A percentile compares a stretch with the other conserved stretches of the same genome.
Evolutionary conservation across 2,329 filamentous ascomycete genomes (phyloP).

Genomic region (Elsinoe fawcettii): DNA sequence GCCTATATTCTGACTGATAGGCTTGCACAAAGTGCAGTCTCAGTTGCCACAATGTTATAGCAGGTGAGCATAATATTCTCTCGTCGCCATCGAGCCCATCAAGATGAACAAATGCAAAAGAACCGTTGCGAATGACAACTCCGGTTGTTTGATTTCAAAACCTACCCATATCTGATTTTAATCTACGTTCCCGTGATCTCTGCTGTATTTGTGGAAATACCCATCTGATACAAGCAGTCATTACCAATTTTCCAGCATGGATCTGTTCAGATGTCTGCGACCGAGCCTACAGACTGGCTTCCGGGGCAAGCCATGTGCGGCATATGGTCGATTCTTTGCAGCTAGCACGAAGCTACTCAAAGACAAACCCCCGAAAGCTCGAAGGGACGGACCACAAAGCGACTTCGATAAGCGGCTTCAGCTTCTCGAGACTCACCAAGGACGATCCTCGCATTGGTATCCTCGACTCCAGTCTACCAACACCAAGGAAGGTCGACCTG

Average conservation of each 20-base stretch:
- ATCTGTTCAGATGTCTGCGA: slow-evolving; percentile 46
- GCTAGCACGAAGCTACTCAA: slow-evolving; percentile 20
- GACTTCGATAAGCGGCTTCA: slow-evolving; percentile 42
- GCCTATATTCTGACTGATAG: background rate
- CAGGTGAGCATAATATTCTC: background rate
- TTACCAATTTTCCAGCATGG: slow-evolving; percentile 35
- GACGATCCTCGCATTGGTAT: slow-evolving; percentile 39
- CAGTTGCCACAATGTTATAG: background rate
- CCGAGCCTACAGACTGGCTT: slow-evolving; percentile 45
- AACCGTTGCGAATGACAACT: slow-evolving; percentile 63
- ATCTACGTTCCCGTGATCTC: background rate
- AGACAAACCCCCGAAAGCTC: slow-evolving; percentile 9
- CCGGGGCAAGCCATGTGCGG: slow-evolving; percentile 30
- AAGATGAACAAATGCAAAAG: slow-evolving; percentile 34
- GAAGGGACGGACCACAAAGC: slow-evolving; percentile 24
- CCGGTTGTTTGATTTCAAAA: slow-evolving; percentile 45
- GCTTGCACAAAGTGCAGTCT: background rate
- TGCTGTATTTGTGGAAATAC: background rate
- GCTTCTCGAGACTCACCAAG: slow-evolving; percentile 3
- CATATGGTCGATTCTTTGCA: slow-evolving; percentile 46
- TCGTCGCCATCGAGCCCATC: slow-evolving; percentile 1
- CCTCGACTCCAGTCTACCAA: slow-evolving; percentile 38
- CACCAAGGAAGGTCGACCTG: no score
- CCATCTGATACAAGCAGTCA: background rate
- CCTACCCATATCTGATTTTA: slow-evolving; percentile 31